These are phyloP conservation scores for Suillus fuscotomentosus DNA, from an alignment of 768 basidiomycete genomes.

Conservation along the genomic window DNA sequence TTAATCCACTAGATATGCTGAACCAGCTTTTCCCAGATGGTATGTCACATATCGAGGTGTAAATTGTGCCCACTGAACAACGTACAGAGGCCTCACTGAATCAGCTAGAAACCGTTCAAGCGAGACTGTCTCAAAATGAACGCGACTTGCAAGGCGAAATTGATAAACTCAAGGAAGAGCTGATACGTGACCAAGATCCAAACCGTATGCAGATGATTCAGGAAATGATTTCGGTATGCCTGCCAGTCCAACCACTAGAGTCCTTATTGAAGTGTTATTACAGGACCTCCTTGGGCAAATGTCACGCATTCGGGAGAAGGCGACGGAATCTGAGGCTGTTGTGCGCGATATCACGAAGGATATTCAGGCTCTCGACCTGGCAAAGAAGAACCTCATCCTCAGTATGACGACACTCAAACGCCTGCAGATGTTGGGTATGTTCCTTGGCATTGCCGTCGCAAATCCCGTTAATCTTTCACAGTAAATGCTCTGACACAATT, in stretches of 20 bases:
- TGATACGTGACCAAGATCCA: conserved; percentile 81
- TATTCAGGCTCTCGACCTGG: conserved; percentile 90
- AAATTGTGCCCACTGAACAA: conserved; percentile 4
- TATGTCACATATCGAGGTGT: conserved; percentile 31
- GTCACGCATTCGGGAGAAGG: conserved; percentile 94
- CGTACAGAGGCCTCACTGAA: conserved; percentile 69
- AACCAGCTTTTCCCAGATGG: conserved; percentile 80
- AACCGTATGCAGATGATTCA: conserved; percentile 88
- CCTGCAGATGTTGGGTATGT: conserved; percentile 90
- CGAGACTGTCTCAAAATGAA: conserved; percentile 67
- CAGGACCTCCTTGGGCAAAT: conserved; percentile 95
- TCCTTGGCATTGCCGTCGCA: background rate
- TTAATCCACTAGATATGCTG: conserved; percentile 51
- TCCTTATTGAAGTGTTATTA: conserved; percentile 9
- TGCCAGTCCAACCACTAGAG: background rate
- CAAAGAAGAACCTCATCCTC: conserved; percentile 87
- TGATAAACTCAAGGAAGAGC: conserved; percentile 58
- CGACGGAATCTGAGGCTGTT: conserved; percentile 94
- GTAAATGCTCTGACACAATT: conserved; percentile 83
- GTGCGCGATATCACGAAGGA: conserved; percentile 95
- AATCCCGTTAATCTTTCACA: conserved; percentile 29
- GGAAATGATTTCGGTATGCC: conserved; percentile 88
- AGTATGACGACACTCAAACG: conserved; percentile 90
- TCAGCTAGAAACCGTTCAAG: conserved; percentile 69
- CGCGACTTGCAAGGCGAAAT: conserved; percentile 72